These are phyloP conservation scores for Vitis rotundifolia DNA, from an alignment of 164 flowering plant species.

Conservation along the genomic window DNA sequence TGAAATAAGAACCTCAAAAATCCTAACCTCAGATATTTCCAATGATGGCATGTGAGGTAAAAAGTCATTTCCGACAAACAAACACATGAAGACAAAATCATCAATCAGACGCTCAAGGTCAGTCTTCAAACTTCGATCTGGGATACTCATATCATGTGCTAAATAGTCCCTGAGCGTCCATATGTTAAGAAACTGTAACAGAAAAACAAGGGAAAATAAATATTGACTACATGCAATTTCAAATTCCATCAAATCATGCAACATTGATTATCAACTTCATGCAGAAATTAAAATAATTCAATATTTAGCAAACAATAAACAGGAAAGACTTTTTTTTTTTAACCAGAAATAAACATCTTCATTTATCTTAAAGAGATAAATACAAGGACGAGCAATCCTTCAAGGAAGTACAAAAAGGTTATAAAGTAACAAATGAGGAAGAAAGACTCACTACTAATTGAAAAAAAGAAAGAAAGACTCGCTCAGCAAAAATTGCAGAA, in stretches of 20 bases:
- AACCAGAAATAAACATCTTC: no score
- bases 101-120: constrained; percentile 58
- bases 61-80: constrained; percentile 69
- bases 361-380: no score
- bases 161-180: constrained; percentile 61
- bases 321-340: no score
- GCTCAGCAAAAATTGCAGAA: no score
- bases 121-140: constrained; percentile 20
- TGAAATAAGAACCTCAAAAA: background rate
- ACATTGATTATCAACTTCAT: no score
- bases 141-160: constrained; percentile 35
- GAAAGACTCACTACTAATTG: no score
- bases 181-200: constrained; percentile 50
- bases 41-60: constrained; percentile 60
- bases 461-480: no score
- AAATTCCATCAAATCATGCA: no score
- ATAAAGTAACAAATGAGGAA: no score
- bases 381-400: no score
- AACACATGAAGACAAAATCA: constrained; percentile 65
- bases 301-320: background rate
- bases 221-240: no score
- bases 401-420: no score
- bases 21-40: constrained; percentile 47
- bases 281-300: background rate
- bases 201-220: background rate